Conservation (phyloP, 495 filamentous ascomycete species). For the Penicillium coprophilum region DNA sequence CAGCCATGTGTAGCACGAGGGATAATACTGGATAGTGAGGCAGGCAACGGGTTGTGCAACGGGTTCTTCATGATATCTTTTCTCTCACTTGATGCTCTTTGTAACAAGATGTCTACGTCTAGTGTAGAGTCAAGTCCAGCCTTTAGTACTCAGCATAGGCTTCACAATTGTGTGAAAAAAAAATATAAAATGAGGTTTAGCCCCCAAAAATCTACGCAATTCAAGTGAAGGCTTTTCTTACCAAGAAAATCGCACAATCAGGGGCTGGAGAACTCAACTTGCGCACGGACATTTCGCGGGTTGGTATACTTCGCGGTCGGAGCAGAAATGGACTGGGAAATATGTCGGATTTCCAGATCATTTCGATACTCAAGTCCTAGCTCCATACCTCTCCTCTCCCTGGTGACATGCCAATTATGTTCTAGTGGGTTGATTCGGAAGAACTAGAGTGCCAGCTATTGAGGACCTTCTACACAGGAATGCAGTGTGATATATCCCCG, state of each 20-base stretch:
- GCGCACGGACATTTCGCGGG: not conserved
- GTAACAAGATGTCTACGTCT: not conserved
- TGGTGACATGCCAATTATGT: not conserved
- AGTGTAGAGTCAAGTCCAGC: not conserved
- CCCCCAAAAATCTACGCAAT: not conserved
- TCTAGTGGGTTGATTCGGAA: not conserved
- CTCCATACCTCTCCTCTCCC: not conserved
- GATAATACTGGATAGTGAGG: conserved; percentile 53
- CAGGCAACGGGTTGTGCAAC: conserved; percentile 57
- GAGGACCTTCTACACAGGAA: not conserved
- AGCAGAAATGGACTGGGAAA: not conserved
- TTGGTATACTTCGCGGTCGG: not conserved
- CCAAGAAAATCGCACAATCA: not conserved
- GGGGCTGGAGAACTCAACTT: not conserved
- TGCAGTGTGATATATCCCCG: no score
- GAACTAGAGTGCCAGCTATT: not conserved
- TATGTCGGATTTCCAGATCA: not conserved
- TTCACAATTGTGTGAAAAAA: not conserved
- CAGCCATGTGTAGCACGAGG: conserved; percentile 3
- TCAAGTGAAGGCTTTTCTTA: not conserved
- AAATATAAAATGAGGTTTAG: not conserved
- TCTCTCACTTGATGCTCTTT: not conserved
- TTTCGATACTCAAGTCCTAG: not conserved
- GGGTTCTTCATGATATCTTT: conserved; percentile 7
- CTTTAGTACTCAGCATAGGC: not conserved